These are phyloP conservation scores for Solanum pimpinellifolium DNA, from an alignment of 257 asterid species.

Conservation along the genomic window DNA sequence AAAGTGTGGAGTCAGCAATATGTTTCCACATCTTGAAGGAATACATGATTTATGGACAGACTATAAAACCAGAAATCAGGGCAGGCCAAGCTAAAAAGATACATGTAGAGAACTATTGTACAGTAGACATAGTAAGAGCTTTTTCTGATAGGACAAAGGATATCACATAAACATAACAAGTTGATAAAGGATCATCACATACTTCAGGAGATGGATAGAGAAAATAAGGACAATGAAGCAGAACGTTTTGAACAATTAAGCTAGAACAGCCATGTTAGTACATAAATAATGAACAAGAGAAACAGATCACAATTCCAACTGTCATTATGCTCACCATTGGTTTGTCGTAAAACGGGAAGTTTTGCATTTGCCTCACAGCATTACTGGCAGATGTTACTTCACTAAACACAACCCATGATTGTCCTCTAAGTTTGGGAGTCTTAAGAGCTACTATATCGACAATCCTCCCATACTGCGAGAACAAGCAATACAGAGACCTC, in stretches of 20 bases:
- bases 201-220: not conserved
- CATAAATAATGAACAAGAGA: not conserved
- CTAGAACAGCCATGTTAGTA: not conserved
- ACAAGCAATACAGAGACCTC: conserved; percentile 96
- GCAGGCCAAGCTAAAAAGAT: not conserved
- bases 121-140: too few species aligned
- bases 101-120: not conserved
- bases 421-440: conserved; percentile 93
- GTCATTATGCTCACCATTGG: conserved; percentile 60
- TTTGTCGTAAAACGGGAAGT: conserved; percentile 87
- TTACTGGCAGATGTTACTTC: conserved; percentile 95
- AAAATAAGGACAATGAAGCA: not conserved
- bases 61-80: not conserved
- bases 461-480: conserved; percentile 97
- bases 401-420: conserved; percentile 96
- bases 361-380: conserved; percentile 97
- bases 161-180: not conserved
- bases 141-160: not conserved
- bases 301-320: not conserved
- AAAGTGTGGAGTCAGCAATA: not conserved
- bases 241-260: not conserved
- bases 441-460: conserved; percentile 86
- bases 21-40: not conserved
- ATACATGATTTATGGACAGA: not conserved
- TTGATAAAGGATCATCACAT: not conserved